Evolutionary conservation across 768 basidiomycete genomes (phyloP).

Genomic region (Mycena vulgaris): DNA sequence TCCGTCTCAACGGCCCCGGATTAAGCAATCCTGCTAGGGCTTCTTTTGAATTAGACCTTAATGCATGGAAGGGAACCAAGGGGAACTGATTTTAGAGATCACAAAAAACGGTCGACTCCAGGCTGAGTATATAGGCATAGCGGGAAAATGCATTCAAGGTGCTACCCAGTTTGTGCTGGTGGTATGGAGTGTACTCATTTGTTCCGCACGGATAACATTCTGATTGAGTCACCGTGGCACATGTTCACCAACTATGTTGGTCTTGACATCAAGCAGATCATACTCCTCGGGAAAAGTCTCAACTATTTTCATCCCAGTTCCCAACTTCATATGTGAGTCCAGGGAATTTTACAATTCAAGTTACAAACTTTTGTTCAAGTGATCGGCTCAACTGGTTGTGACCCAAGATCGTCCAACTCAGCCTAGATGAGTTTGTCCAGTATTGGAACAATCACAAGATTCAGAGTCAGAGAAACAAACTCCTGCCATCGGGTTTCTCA

Average conservation of each 20-base stretch:
- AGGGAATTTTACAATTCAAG: neutral
- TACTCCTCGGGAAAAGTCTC: constrained; percentile 19
- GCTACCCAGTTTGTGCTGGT: constrained; percentile 3
- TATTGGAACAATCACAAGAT: constrained; percentile 44
- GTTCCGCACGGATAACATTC: constrained; percentile 14
- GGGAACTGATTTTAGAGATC: neutral
- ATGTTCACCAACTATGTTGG: constrained; percentile 32
- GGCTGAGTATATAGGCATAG: constrained; percentile 6
- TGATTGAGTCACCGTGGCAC: constrained; percentile 37
- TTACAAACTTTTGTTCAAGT: constrained; percentile 13
- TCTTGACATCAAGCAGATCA: constrained; percentile 26
- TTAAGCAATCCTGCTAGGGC: no score
- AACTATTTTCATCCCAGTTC: constrained; percentile 3
- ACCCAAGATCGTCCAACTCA: constrained; percentile 42
- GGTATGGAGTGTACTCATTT: constrained; percentile 22
- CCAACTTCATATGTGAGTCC: constrained; percentile 23
- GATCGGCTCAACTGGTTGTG: constrained; percentile 46
- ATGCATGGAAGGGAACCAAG: no score
- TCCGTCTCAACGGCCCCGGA: no score
- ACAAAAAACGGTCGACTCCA: neutral
- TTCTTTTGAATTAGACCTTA: no score
- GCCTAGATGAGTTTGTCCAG: constrained; percentile 39
- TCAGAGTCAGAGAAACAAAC: constrained; percentile 25
- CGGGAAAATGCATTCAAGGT: constrained; percentile 2
- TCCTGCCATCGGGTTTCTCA: constrained; percentile 28